Evolutionary conservation across 257 asterid genomes (phyloP).

Genomic region (Scutellaria baicalensis): DNA sequence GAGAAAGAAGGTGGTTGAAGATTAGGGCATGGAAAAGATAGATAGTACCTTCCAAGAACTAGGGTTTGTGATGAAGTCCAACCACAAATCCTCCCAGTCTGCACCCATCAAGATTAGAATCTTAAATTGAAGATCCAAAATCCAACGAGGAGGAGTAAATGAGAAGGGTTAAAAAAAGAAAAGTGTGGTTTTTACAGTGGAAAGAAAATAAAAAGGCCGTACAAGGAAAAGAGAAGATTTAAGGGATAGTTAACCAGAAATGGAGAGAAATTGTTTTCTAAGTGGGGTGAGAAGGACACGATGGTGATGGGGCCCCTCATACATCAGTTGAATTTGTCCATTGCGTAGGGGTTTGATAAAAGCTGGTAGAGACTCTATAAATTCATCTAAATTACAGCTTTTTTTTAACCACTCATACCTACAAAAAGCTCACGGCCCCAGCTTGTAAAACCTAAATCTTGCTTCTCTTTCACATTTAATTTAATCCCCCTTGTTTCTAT

Average conservation of each 20-base stretch:
- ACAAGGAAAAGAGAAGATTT: constrained; percentile 6
- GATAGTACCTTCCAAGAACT: neutral
- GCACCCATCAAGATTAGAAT: neutral
- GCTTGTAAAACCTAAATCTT: constrained; percentile 4
- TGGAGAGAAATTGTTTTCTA: constrained; percentile 1
- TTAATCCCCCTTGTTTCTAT: neutral
- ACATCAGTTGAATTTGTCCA: constrained; percentile 19
- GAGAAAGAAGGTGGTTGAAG: neutral
- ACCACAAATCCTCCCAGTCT: neutral
- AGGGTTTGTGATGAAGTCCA: constrained; percentile 3
- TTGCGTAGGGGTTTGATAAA: constrained; percentile 27
- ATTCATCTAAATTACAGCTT: constrained; percentile 8
- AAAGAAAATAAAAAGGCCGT: neutral
- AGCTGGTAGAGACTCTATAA: constrained; percentile 6
- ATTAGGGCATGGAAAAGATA: constrained; percentile 4
- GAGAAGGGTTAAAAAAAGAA: neutral
- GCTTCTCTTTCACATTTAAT: neutral
- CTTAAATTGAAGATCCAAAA: neutral
- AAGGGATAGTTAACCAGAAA: neutral
- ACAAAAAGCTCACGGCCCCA: constrained; percentile 4
- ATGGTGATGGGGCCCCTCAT: constrained; percentile 26
- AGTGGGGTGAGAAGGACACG: constrained; percentile 21
- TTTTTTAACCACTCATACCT: neutral
- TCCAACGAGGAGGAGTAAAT: neutral
- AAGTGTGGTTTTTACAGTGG: neutral